A percentile compares a stretch with the other conserved stretches of the same genome.
These are phyloP conservation scores for Pulveroboletus frians DNA, from an alignment of 768 basidiomycete species.

Conservation along the genomic window DNA sequence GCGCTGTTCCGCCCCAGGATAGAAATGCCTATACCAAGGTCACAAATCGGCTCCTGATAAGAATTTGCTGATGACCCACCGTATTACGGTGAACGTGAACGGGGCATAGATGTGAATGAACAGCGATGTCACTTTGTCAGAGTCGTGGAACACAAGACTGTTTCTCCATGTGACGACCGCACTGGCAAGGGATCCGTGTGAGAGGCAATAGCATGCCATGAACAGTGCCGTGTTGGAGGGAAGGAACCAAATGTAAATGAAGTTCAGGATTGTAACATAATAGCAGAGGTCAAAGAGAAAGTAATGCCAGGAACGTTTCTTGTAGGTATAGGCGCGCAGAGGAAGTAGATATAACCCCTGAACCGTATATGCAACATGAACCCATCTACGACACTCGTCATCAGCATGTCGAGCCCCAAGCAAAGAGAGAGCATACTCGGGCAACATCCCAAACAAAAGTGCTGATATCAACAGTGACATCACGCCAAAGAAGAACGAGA, in stretches of 20 bases:
- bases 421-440: conserved; percentile 52
- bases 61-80: conserved; percentile 41
- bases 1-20: conserved; percentile 68
- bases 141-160: conserved; percentile 95
- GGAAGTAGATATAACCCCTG: conserved; percentile 79
- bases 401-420: conserved; percentile 2
- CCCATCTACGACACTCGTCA: conserved; percentile 51
- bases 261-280: conserved; percentile 86
- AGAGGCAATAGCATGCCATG: conserved; percentile 88
- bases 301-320: conserved; percentile 91
- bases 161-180: conserved; percentile 99
- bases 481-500: conserved; percentile 92
- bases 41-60: neutral
- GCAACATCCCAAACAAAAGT: conserved; percentile 81
- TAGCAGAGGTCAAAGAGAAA: conserved; percentile 93
- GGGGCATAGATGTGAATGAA: conserved; percentile 96
- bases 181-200: conserved; percentile 85
- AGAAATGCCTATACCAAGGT: conserved; percentile 65
- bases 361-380: conserved; percentile 81
- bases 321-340: conserved; percentile 79
- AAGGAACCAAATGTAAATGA: conserved; percentile 87
- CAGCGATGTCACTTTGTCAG: conserved; percentile 92
- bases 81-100: conserved; percentile 84
- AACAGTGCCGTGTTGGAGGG: conserved; percentile 76
- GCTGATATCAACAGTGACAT: conserved; percentile 83